Conservation (phyloP, 495 filamentous ascomycete species). For the Aspergillus incahuasiensis region DNA sequence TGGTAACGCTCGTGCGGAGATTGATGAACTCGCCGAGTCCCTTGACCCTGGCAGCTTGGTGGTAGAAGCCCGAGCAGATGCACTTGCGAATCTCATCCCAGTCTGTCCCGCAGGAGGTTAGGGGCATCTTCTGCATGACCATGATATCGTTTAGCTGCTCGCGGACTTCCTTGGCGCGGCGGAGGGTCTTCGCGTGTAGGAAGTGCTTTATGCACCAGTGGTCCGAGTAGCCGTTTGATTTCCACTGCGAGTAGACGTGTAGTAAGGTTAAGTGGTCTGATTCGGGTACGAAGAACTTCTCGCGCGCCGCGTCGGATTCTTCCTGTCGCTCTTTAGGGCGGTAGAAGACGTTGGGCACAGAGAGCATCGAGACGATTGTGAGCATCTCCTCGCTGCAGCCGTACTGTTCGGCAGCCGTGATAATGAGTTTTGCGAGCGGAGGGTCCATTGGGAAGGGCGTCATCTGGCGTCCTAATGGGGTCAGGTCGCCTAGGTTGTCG, state of each 20-base stretch:
- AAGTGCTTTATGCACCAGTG: constrained; percentile 92
- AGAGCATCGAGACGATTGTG: constrained; percentile 97
- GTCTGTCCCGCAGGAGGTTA: constrained; percentile 88
- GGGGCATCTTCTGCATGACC: constrained; percentile 84
- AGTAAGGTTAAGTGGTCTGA: constrained; percentile 95
- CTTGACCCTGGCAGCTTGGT: constrained; percentile 96
- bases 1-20: constrained; percentile 85
- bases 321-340: constrained; percentile 96
- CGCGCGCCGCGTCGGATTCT: constrained; percentile 92
- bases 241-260: constrained; percentile 96
- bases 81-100: constrained; percentile 95
- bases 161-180: constrained; percentile 86
- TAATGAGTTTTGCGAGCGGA: constrained; percentile 87
- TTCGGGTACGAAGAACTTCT: constrained; percentile 98
- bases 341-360: constrained; percentile 94
- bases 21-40: constrained; percentile 98
- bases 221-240: constrained; percentile 82
- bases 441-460: constrained; percentile 97
- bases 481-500: constrained; percentile 90
- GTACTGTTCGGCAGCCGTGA: constrained; percentile 79
- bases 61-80: constrained; percentile 96
- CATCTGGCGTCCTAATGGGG: constrained; percentile 83
- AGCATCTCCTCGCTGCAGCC: constrained; percentile 96
- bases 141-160: constrained; percentile 94
- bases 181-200: constrained; percentile 83